Conservation (phyloP, 75 land plant species). For the Cryptomeria japonica region DNA sequence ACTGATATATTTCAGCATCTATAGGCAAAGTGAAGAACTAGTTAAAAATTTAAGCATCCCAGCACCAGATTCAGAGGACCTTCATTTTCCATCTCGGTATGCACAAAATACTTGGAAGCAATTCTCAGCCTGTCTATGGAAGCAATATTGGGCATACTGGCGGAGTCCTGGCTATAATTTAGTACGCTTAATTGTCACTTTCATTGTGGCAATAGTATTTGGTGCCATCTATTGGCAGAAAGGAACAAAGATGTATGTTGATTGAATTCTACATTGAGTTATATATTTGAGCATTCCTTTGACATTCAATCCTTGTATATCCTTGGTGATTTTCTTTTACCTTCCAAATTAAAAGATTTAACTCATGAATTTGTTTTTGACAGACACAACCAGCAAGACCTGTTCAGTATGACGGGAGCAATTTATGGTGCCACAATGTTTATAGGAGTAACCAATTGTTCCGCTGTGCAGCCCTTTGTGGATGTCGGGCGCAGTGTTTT, state of each 20-base stretch:
- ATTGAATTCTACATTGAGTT: background rate
- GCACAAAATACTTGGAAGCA: conserved; percentile 30
- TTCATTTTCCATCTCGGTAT: conserved; percentile 56
- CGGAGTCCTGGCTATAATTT: conserved; percentile 67
- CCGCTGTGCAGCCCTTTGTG: conserved; percentile 43
- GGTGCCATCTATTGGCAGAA: conserved; percentile 65
- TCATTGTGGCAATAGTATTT: conserved; percentile 41
- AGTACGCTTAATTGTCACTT: conserved; percentile 50
- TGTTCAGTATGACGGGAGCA: conserved; percentile 34
- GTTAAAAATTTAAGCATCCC: conserved; percentile 54
- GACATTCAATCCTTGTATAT: background rate
- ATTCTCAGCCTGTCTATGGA: conserved; percentile 50
- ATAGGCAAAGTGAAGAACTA: conserved; percentile 38
- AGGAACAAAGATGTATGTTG: conserved; percentile 56
- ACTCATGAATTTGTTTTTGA: background rate
- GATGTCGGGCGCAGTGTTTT: conserved; percentile 41
- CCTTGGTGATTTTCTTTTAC: background rate
- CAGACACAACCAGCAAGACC: conserved; percentile 24
- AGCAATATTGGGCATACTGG: conserved; percentile 75
- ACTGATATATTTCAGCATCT: background rate
- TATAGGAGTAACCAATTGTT: conserved; percentile 33
- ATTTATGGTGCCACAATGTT: conserved; percentile 37
- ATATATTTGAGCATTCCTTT: conserved; percentile 8
- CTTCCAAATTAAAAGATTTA: background rate
- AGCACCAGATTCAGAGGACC: conserved; percentile 36